Base-by-base conservation (phyloP, 192 early-diverging fungal species). In the Chytriomyces sp. region DNA sequence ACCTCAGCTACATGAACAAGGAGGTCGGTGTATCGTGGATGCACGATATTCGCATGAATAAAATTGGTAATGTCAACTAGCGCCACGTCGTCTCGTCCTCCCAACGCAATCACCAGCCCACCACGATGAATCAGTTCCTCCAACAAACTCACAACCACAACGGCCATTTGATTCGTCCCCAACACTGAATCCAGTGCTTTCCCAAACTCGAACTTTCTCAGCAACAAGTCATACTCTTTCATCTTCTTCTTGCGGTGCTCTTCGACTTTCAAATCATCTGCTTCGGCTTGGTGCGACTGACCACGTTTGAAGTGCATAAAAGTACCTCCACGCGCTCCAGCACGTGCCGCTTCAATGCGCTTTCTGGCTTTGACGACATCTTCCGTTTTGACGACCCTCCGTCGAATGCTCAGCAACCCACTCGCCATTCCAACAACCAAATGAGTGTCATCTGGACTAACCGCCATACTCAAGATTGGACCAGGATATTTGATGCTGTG, bases 361-460 rank as follows among this genome's bases (percentile, higher is more conserved):
- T 5, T 65, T 80, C 20, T 83, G 64, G 67, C 85, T 79, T 8
- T 16, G 7, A 75, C 77, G 20, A 89, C 79, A 74, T 97, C 95
- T 49, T 88, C 86, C 45, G 92, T 88, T 74, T 94, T 92, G 18
- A 93, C 86, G n/a, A 89, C 85, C 61, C 96, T 89, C 68, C 93
- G 91, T 61, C 94, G 93, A 69, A 97, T 89, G 47, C 94, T 92
- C 6, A 99, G 86, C 47, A 95, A 83, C 46, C 97, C 95, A 47
- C 89, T 91, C 53, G 93, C 88, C 95, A 97, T 98, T 72, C 97
- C 97, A 24, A 94, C 94, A 0, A 90, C 94, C 68, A 99, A 82
- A 70, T 92, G 91, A 11, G 94, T 93, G 77, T 96, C 93, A 78
- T 96, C 90, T 18, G 96, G 91, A 83, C 95, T 97, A 50, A 98